Base-by-base conservation (phyloP, 1,284 basidiomycete species). In the Earliella scabrosa region DNA sequence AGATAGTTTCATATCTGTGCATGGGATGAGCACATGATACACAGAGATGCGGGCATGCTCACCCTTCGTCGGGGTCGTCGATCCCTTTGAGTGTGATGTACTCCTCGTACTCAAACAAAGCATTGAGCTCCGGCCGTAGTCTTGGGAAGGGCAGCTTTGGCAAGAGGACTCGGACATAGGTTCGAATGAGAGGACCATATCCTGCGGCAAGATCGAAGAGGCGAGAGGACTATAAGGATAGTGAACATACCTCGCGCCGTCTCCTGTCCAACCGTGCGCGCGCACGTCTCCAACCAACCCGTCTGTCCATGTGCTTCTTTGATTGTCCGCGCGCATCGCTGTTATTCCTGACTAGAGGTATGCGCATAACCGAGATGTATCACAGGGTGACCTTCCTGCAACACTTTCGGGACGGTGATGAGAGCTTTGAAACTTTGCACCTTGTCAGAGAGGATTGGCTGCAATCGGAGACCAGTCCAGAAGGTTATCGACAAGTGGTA, bases 11-110 rank as follows among this genome's bases (percentile, higher is more conserved):
- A 67, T 96, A 98, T 46, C 95, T 96, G 66, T 8, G 21, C 46
- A 66, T 11, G 24, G 31, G 63, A 20, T 27, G 2, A n/a, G 49
- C n/a, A n/a, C n/a, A n/a, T n/a, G n/a, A n/a, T n/a, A n/a, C n/a
- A n/a, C n/a, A n/a, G n/a, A n/a, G n/a, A n/a, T n/a, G n/a, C n/a
- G n/a, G n/a, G n/a, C n/a, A n/a, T n/a, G 73, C 87, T 62, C 71
- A 97, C 94, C 95, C 95, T 80, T 98, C 95, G 70, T 98, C 97
- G 9, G 95, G 95, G 78, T 98, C 95, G 71, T 97, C 94, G 62
- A 98, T 97, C 43, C 93, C 94, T 73, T 97, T 96, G 65, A 98
- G 77, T 21, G 92, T 94, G 64, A 98, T 87, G 72, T 98, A 98
- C 75, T 98, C 95, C 69, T 97, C 95, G 66, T 98, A 98, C 74